These are phyloP conservation scores for Ceriops decandra DNA, from an alignment of 345 rosid genomes.

Conservation along the genomic window DNA sequence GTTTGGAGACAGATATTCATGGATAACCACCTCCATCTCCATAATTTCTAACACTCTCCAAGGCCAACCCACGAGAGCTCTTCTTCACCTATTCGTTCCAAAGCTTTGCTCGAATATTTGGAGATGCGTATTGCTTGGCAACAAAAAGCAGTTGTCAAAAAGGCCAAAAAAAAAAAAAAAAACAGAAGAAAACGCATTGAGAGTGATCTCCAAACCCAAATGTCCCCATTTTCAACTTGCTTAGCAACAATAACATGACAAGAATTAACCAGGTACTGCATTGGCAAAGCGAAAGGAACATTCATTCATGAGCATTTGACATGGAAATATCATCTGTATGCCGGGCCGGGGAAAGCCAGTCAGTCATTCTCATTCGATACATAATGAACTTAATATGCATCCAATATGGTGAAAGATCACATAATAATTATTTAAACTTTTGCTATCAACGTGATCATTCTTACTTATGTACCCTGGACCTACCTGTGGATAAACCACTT, in stretches of 20 bases:
- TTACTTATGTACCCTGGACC: conserved; percentile 7
- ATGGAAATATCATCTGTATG: conserved; percentile 12
- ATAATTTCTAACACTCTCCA: no score
- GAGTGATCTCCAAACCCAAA: conserved; percentile 5
- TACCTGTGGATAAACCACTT: neutral
- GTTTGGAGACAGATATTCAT: no score
- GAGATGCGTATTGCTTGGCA: neutral
- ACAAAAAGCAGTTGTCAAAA: neutral
- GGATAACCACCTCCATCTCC: no score
- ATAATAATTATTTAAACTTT: conserved; percentile 5
- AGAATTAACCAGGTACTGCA: neutral
- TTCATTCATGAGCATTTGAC: conserved; percentile 8
- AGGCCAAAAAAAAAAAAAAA: neutral
- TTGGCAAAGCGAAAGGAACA: neutral
- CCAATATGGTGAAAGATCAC: conserved; percentile 19
- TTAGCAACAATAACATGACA: conserved; percentile 5
- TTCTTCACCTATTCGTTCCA: neutral
- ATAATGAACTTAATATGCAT: neutral
- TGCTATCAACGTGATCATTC: conserved; percentile 9
- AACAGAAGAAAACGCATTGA: neutral
- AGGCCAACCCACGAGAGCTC: no score
- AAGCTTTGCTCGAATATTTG: neutral
- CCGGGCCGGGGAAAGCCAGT: conserved; percentile 7
- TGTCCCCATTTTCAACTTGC: conserved; percentile 10
- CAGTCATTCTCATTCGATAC: conserved; percentile 9